Conservation (phyloP, 1,284 basidiomycete species). For the Apiotrichum domesticum region DNA sequence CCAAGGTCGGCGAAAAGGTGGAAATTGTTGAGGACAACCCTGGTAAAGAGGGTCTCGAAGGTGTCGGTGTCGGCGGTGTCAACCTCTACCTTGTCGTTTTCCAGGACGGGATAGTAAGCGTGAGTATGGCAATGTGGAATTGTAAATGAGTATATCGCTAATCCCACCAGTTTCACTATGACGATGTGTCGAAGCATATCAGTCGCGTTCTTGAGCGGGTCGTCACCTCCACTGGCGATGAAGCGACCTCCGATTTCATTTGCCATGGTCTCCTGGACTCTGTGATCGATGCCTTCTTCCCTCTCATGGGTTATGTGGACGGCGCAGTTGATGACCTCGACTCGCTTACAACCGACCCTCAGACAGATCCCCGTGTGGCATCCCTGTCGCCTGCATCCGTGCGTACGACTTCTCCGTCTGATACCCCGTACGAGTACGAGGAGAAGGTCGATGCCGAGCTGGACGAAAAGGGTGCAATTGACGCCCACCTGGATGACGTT, state of each 20-base stretch:
- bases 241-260: conserved; percentile 69
- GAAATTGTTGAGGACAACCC: conserved; percentile 55
- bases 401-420: not conserved
- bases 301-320: conserved; percentile 75
- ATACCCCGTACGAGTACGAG: conserved; percentile 15
- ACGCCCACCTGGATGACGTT: not conserved
- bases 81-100: conserved; percentile 85
- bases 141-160: no score
- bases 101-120: conserved; percentile 79
- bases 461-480: not conserved
- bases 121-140: conserved; percentile 48
- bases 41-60: conserved; percentile 55
- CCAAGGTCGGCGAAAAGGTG: conserved; percentile 45
- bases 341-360: conserved; percentile 55
- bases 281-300: conserved; percentile 90
- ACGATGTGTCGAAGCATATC: conserved; percentile 81
- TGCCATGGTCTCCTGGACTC: conserved; percentile 90
- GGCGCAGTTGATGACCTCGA: conserved; percentile 75
- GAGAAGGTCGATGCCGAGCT: not conserved
- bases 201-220: conserved; percentile 70
- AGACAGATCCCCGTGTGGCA: conserved; percentile 13
- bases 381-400: not conserved
- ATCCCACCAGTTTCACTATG: conserved; percentile 73
- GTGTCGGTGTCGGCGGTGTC: conserved; percentile 64
- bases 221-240: conserved; percentile 24